Percentiles rank a stretch among this genome's conserved stretches.
These are phyloP conservation scores for Gracilariopsis chorda DNA, from an alignment of 23 red algal species.

Conservation along the genomic window DNA sequence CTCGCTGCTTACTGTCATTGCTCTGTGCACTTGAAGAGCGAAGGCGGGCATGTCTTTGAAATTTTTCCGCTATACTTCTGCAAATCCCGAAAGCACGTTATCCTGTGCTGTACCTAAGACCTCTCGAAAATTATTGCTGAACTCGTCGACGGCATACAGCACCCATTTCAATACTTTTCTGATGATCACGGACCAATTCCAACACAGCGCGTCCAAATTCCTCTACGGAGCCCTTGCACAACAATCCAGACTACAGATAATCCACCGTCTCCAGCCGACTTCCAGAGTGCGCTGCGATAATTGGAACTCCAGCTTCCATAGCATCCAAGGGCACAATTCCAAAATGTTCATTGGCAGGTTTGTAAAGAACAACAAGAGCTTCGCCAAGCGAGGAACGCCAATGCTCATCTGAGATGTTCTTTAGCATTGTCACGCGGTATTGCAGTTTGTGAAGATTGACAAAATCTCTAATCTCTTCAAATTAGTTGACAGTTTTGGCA, in stretches of 20 bases:
- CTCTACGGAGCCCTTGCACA: slow-evolving; percentile 16
- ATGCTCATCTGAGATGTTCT: slow-evolving; percentile 50
- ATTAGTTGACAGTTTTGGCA: slow-evolving; percentile 66
- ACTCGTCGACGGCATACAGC: too few species aligned
- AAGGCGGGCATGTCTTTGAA: too few species aligned
- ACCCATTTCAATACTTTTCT: too few species aligned
- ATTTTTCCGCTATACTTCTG: too few species aligned
- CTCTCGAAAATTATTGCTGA: too few species aligned
- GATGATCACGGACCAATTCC: background rate
- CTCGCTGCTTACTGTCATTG: too few species aligned
- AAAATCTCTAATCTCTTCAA: slow-evolving; percentile 18
- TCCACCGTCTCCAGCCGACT: slow-evolving; percentile 76
- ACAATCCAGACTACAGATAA: slow-evolving; percentile 65
- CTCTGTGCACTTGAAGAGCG: too few species aligned
- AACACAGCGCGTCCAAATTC: slow-evolving; percentile 35
- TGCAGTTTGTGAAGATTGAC: background rate
- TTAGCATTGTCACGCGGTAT: slow-evolving; percentile 1
- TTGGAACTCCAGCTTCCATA: slow-evolving; percentile 70
- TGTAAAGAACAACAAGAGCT: slow-evolving; percentile 65
- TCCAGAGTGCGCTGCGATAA: slow-evolving; percentile 67
- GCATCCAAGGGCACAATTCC: slow-evolving; percentile 96
- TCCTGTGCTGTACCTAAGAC: slow-evolving; percentile 43
- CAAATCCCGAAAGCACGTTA: too few species aligned
- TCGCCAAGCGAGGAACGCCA: slow-evolving; percentile 13
- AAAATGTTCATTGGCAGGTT: slow-evolving; percentile 85